phyloP scores from a whole-genome alignment of 345 rosid genomes.

The Citrus inodora region DNA sequence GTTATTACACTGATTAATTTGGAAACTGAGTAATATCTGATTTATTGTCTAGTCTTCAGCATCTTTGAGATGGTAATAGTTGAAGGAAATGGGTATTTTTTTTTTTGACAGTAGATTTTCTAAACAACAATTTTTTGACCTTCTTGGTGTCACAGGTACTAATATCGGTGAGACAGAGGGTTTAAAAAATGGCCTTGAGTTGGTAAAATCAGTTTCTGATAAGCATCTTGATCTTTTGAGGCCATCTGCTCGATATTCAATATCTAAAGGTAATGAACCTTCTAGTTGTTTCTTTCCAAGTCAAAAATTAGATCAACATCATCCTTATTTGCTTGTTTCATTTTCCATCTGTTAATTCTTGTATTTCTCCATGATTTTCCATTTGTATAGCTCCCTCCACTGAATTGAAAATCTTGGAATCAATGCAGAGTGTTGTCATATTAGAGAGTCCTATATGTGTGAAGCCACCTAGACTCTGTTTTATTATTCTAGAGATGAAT shows the following conservation, averaged over 20 bases:
- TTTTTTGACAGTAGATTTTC: neutral
- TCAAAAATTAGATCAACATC: neutral
- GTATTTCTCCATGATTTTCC: neutral
- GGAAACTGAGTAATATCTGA: neutral
- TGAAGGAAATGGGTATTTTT: neutral
- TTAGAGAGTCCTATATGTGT: neutral
- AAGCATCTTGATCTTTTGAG: constrained; percentile 71
- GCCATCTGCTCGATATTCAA: constrained; percentile 58
- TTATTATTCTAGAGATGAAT: neutral
- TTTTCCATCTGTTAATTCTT: neutral
- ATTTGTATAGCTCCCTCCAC: neutral
- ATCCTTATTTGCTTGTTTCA: neutral
- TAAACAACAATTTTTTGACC: neutral
- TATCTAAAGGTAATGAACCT: constrained; percentile 46
- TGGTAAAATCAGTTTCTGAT: constrained; percentile 49
- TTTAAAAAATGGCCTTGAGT: constrained; percentile 47
- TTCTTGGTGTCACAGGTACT: constrained; percentile 34
- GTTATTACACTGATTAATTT: neutral
- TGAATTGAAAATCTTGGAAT: constrained; percentile 1
- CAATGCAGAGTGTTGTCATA: neutral
- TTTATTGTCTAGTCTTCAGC: neutral
- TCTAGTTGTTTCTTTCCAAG: neutral
- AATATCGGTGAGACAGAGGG: constrained; percentile 29
- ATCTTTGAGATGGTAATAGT: neutral
- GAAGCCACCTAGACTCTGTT: neutral